Percentiles rank a stretch among this genome's conserved stretches.
Evolutionary conservation across 2,329 filamentous ascomycete species (phyloP).

Genomic region (Madurella fahalii): DNA sequence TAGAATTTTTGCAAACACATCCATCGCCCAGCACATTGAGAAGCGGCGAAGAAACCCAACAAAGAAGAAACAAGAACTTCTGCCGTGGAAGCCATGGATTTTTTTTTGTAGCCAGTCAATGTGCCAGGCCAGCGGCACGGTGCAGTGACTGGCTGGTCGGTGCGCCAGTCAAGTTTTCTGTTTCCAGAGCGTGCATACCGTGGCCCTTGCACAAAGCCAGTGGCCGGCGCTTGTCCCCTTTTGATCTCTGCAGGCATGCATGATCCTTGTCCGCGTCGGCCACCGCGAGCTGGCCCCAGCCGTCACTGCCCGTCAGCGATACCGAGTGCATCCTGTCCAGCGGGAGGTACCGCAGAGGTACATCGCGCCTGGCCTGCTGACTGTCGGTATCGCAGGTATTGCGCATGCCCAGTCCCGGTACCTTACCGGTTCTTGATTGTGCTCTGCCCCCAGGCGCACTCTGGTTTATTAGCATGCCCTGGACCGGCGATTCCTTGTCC

Average conservation of each 20-base stretch:
- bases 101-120: conserved; percentile 13
- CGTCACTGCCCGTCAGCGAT: conserved; percentile 1
- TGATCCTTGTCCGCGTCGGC: conserved; percentile 1
- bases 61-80: background rate
- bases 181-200: background rate
- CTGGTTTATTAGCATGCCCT: conserved; percentile 26
- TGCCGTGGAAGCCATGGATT: background rate
- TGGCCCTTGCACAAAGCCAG: background rate
- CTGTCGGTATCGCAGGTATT: background rate
- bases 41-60: background rate
- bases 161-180: background rate
- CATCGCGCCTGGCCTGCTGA: background rate
- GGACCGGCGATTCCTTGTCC: conserved; percentile 32
- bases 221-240: conserved; percentile 1
- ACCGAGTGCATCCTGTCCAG: no score
- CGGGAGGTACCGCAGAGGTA: background rate
- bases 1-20: background rate
- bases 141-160: conserved; percentile 8
- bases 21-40: background rate
- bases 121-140: conserved; percentile 8
- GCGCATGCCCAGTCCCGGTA: conserved; percentile 4
- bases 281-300: conserved; percentile 5
- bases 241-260: background rate
- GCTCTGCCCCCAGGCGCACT: conserved; percentile 2
- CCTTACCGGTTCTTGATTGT: background rate